Evolutionary conservation across 192 early-diverging fungal genomes (phyloP), one percentile per base, ranked within the genome.

Genomic region (Umbelopsis sp.): DNA sequence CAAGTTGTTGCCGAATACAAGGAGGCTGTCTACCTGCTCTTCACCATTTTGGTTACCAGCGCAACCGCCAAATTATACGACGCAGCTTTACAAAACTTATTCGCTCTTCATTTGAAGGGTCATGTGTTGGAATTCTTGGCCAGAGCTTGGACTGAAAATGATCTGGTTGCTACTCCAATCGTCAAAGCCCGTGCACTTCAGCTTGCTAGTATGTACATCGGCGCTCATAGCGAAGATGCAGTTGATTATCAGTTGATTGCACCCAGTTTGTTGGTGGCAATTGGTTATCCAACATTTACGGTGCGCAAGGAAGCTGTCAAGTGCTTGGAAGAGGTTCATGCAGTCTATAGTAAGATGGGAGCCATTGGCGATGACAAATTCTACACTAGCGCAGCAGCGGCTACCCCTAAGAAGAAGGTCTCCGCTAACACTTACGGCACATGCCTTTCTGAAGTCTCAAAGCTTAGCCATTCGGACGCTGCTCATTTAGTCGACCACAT

Each of bases 251-350:
- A 93, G 73, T 76, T 86, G 16, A 68, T 91, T 18, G 80, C 90
- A 0, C 95, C 96, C 9, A 75, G 86, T 0, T 69, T 98, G 21
- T 69, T 98, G 20, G 82, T 92, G 21, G 81, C 85, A 21, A 79
- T 98, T 25, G 74, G 70, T 12, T 84, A 91, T 74, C 69, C 70
- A 8, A 71, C 84, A 52, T 73, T 74, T 46, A 72, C 75, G 13
- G 82, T 95, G 46, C 93, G 95, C 37, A 75, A 80, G 4, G 76
- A 83, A 4, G 91, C 91, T 7, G 70, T 90, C 15, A 55, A 71
- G 1, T 93, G 93, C 69, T 64, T 95, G 20, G 69, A 85, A 51
- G 73, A 81, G 13, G 76, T 84, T 46, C 49, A 72, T 21, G 49
- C 45, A 2, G 69, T 79, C 46, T 84, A 87, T 47, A 64, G 69